Evolutionary conservation across 768 basidiomycete genomes (phyloP), one percentile per base, ranked within the genome.

Genomic region (Tulasnella sp.): DNA sequence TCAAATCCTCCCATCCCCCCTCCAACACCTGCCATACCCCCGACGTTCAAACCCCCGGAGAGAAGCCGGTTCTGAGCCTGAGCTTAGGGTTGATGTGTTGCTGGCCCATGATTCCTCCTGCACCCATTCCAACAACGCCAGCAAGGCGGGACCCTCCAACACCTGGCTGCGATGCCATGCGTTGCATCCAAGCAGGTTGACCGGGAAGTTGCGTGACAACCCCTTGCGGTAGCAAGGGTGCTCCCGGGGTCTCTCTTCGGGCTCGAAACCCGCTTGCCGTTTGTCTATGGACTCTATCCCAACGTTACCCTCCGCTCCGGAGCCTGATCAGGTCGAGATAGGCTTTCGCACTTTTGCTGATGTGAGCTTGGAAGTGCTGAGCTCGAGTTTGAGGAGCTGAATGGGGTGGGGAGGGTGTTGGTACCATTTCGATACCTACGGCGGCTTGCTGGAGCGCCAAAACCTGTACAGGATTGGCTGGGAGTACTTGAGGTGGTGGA

Each of bases 1-100:
- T 58, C 34, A 34, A 60, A 58, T 40, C 50, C 77, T 40, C 77
- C 77, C 50, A 44, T 58, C 18, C 77, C 77, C 8, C 41, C 77
- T n/a, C 41, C 41, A 37, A 64, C 31, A n/a, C 60, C 77, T 24
- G 58, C 50, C 72, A 64, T 46, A 22, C 72, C 46, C 1, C 44
- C 72, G 3, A 48, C 28, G 42, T 75, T 60, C 64, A 80, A 73
- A 44, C 72, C 72, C 24, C 73, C 79, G 22, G 42, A 31, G 37
- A 80, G 44, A 31, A 75, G 44, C 16, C 79, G 79, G 41, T 80
- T 80, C 72, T 80, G 79, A 18, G 79, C 72, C 44, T 80, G 79
- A 37, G 79, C 79, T 31, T 80, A 20, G 72, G 64, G 24, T 44
- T 75, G 41, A 80, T 80, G 18, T 72, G 72, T 41, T 54, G 77